Evolutionary conservation across 2,329 filamentous ascomycete genomes (phyloP), one percentile per base, ranked within the genome.

Genomic region (Fusarium mexicanum): DNA sequence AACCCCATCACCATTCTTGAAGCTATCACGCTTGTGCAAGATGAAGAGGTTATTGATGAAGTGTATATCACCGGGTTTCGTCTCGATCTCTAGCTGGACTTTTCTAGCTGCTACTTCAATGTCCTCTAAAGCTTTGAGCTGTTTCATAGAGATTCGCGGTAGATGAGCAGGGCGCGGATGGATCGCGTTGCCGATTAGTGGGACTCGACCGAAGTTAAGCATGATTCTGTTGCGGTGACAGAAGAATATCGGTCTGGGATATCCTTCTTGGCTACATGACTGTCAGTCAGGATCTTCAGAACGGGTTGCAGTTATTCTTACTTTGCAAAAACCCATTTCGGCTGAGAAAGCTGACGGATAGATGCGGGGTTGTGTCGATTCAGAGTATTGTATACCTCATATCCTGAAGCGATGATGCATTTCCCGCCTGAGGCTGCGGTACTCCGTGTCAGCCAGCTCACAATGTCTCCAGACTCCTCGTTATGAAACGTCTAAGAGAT

Each of bases 321-420:
- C 90, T 89, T 81, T 60, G 91, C 89, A 80, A 91, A 90, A 1
- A 88, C 87, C 91, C 91, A 93, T 78, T 91, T 87, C 35, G 86
- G 85, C 46, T 89, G 86, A 6, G 89, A 85, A 60, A 94, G 84
- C 2, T 88, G 89, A 6, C 87, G 85, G 64, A 94, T 87, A n/a
- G 93, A 82, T 76, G 93, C 90, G 16, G 84, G 51, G 3, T 38
- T 10, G 3, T 22, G 7, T 29, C 24, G 83, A 3, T 90, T 90
- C n/a, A 94, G 84, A 31, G 91, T 85, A 62, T 94, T 94, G 83
- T 93, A 94, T 31, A 93, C 85, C 0, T 87, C 87, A 81, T 91
- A 88, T 10, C 86, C 87, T n/a, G 91, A 91, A 4, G 91, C 86
- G 59, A 93, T 86, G 76, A 91, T 88, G 78, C 91, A 93, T 74